These are phyloP conservation scores for Hysterangium stoloniferum DNA, from an alignment of 768 basidiomycete species.

Conservation along the genomic window DNA sequence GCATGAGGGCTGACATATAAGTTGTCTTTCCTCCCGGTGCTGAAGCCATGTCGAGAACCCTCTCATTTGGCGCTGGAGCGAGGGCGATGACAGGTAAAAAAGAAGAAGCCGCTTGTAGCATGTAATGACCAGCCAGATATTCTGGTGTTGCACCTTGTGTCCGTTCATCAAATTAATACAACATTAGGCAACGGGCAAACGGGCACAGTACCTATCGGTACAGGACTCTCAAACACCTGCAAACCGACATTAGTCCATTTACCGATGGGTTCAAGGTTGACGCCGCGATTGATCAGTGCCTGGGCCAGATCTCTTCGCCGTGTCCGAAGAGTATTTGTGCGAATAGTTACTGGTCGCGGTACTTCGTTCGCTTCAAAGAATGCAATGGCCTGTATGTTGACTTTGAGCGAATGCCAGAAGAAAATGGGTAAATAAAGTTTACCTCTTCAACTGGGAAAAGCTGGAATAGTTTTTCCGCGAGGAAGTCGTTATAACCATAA, in stretches of 20 bases:
- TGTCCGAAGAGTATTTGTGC: conserved; percentile 92
- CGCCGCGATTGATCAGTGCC: conserved; percentile 87
- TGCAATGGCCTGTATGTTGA: conserved; percentile 70
- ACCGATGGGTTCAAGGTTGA: conserved; percentile 95
- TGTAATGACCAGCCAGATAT: conserved; percentile 98
- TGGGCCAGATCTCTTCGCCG: conserved; percentile 92
- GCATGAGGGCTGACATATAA: conserved; percentile 92
- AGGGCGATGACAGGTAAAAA: conserved; percentile 99
- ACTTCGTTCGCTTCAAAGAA: conserved; percentile 98
- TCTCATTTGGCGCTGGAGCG: conserved; percentile 84
- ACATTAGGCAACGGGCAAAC: not conserved
- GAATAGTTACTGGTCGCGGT: conserved; percentile 92
- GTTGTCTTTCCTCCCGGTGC: conserved; percentile 98
- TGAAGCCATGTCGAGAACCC: conserved; percentile 96
- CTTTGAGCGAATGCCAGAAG: conserved; percentile 3
- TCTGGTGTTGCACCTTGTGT: conserved; percentile 85
- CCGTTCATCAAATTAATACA: not conserved
- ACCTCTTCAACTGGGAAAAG: conserved; percentile 92
- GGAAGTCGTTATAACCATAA: conserved; percentile 96
- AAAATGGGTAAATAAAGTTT: conserved; percentile 16
- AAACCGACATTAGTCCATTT: conserved; percentile 99
- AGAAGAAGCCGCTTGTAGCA: conserved; percentile 98
- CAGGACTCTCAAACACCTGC: conserved; percentile 95
- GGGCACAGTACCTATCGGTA: conserved; percentile 68
- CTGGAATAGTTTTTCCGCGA: conserved; percentile 89